Evolutionary conservation across 352 stramenopile genomes (phyloP).

Genomic region (Pythium aristosporum): DNA sequence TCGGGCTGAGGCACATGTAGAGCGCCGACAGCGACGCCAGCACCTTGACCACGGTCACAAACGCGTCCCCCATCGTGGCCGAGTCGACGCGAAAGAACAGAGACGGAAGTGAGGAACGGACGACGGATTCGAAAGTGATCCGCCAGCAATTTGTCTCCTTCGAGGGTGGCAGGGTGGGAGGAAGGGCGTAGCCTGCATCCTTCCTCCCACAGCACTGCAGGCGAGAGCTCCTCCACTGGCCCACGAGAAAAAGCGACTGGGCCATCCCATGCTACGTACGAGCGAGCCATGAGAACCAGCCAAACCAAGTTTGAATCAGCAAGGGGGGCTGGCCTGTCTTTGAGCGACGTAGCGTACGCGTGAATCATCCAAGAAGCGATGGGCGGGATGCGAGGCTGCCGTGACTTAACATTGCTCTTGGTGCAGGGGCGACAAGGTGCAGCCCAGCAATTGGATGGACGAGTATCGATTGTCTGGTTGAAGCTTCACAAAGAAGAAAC

Average conservation of each 20-base stretch:
- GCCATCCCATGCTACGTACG: neutral
- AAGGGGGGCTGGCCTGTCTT: neutral
- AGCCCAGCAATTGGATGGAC: neutral
- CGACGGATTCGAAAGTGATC: constrained; percentile 8
- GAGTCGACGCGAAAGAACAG: neutral
- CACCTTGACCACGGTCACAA: constrained; percentile 56
- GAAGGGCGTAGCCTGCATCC: too few species aligned
- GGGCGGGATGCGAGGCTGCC: neutral
- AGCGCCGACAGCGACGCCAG: constrained; percentile 62
- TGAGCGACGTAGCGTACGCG: neutral
- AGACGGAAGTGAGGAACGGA: neutral
- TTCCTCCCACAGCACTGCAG: neutral
- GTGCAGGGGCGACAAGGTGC: neutral
- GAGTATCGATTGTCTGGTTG: neutral
- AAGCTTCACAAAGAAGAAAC: constrained; percentile 4
- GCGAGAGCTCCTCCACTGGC: neutral
- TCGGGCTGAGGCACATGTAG: constrained; percentile 74
- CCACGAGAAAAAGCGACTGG: neutral
- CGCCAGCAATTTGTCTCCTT: neutral
- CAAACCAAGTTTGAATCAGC: neutral
- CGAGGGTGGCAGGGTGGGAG: neutral
- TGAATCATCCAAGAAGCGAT: constrained; percentile 5
- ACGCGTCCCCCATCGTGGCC: constrained; percentile 21
- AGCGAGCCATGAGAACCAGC: neutral
- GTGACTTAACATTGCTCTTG: constrained; percentile 4